Evolutionary conservation across 495 filamentous ascomycete species (phyloP).

Genomic region (Diplogelasinospora grovesii): DNA sequence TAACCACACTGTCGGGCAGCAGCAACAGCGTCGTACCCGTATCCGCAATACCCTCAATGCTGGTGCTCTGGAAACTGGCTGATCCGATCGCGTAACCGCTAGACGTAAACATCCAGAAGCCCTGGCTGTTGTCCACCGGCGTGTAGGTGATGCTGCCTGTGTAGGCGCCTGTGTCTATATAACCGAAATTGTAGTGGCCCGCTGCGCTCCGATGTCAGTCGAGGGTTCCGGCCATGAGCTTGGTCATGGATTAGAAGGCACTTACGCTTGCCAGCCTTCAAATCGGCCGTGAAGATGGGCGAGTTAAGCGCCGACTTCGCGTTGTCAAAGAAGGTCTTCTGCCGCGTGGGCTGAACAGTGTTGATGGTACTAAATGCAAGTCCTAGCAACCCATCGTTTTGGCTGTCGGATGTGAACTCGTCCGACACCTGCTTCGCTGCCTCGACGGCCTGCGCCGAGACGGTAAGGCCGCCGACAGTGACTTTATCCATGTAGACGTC

Average conservation of each 20-base stretch:
- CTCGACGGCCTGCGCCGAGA: constrained; percentile 61
- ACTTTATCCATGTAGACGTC: constrained; percentile 67
- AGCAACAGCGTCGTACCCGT: constrained; percentile 71
- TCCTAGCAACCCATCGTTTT: constrained; percentile 66
- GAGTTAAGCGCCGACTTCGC: constrained; percentile 47
- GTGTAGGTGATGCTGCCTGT: constrained; percentile 57
- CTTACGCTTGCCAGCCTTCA: constrained; percentile 50
- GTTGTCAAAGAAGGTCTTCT: constrained; percentile 71
- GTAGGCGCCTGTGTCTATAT: constrained; percentile 57
- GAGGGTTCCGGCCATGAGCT: not conserved
- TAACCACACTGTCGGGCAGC: constrained; percentile 49
- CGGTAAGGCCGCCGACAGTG: constrained; percentile 57
- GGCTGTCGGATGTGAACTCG: constrained; percentile 51
- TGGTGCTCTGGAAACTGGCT: constrained; percentile 25
- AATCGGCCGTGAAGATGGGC: constrained; percentile 62
- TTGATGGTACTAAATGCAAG: constrained; percentile 67
- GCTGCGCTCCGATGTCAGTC: constrained; percentile 29
- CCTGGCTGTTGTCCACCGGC: constrained; percentile 49
- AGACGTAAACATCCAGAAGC: constrained; percentile 67
- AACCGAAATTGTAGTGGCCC: constrained; percentile 71
- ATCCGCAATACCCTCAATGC: constrained; percentile 51
- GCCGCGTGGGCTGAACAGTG: constrained; percentile 52
- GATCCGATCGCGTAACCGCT: constrained; percentile 56
- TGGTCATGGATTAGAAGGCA: not conserved
- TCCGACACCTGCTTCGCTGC: constrained; percentile 54